Evolutionary conservation across 306 rosid species (phyloP), one percentile per base, ranked within the genome.

Genomic region (Fragaria iinumae): DNA sequence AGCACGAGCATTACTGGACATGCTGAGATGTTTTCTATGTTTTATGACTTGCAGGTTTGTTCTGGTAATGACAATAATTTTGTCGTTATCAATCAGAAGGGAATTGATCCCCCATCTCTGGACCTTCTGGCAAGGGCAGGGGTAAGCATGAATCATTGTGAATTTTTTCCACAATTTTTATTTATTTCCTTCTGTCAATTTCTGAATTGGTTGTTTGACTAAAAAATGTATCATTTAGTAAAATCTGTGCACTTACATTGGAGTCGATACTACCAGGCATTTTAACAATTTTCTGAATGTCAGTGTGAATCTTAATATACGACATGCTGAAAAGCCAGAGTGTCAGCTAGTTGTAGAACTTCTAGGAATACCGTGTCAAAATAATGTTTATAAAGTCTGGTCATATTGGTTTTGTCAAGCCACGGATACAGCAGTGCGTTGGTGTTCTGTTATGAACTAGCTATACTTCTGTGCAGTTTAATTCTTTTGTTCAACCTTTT

Each of bases 61-160:
- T 75, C 96, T 20, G 97, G 87, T 64, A 82, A 83, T 77, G 91
- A 89, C 79, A 90, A 81, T 85, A 92, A 80, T 79, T 92, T 95
- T 84, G 91, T 90, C 70, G 77, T 95, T 82, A 92, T 95, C 76
- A 95, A 89, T 84, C 98, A 95, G 87, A 92, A 92, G 76, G 98
- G 34, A 29, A 29, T 29, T 80, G 98, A 95, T 76, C 97, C 98
- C 52, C 97, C 97, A 52, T 95, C 98, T 23, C 59, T 92, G 83
- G 98, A 95, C 89, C 77, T 89, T 80, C 96, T 95, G 38, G 95
- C 97, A 4, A 95, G 95, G 84, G 96, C 86, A 83, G 98, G 98
- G 88, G 97, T 95, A 88, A 84, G 95, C 79, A 45, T 60, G 34
- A 39, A 23, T n/a, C 32, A 44, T 75, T 72, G 21, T 50, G 50